Conservation (phyloP, 805 yeast genomes). For the Candida coquimbonensis region DNA sequence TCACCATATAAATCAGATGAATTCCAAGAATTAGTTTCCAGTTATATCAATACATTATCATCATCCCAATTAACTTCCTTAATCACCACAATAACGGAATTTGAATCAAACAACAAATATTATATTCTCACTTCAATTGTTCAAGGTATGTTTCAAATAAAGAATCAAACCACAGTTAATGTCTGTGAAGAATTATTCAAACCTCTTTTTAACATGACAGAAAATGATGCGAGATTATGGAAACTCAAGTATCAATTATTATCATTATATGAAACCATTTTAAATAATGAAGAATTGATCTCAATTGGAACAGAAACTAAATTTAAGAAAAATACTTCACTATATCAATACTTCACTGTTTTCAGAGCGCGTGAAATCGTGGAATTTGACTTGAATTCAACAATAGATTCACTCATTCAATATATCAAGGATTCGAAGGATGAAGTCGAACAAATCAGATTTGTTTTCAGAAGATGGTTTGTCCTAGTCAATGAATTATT, state of each 20-base stretch:
- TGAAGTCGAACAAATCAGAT: constrained; percentile 9
- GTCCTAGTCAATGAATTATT: constrained; percentile 36
- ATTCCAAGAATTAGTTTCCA: constrained; percentile 33
- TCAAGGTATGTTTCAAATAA: constrained; percentile 34
- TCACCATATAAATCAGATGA: constrained; percentile 15
- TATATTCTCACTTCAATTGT: constrained; percentile 26
- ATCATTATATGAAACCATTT: constrained; percentile 38
- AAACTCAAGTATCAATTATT: constrained; percentile 39
- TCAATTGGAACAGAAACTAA: constrained; percentile 2
- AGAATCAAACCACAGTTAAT: constrained; percentile 23
- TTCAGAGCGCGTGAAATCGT: constrained; percentile 47
- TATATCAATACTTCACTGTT: constrained; percentile 26
- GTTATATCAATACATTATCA: constrained; percentile 38
- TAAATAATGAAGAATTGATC: constrained; percentile 21
- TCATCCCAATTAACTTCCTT: constrained; percentile 33
- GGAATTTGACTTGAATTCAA: constrained; percentile 19
- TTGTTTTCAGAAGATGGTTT: constrained; percentile 47
- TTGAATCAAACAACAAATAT: constrained; percentile 11
- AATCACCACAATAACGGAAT: constrained; percentile 17
- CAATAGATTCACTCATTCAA: constrained; percentile 21
- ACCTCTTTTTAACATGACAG: constrained; percentile 18
- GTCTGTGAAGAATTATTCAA: constrained; percentile 19
- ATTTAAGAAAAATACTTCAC: background rate
- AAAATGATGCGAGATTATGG: constrained; percentile 28
- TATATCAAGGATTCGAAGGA: constrained; percentile 9